A percentile compares a stretch with the other conserved stretches of the same genome.
Conservation (phyloP, 2,329 filamentous ascomycete genomes). For the Neobulgaria alba region DNA sequence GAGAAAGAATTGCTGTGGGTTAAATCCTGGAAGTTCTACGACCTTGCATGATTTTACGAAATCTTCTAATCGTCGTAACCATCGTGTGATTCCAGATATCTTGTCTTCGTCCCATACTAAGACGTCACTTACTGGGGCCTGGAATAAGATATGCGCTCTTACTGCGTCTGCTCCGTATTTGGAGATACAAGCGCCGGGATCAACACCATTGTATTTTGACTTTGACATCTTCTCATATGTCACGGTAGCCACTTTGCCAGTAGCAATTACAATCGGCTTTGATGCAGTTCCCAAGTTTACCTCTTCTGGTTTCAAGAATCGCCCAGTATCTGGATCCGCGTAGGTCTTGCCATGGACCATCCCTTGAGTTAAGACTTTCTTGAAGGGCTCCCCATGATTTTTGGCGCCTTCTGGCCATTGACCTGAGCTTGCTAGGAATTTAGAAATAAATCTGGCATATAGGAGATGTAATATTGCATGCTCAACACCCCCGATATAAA, state of each 20-base stretch:
- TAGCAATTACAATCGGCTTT: slow-evolving; percentile 52
- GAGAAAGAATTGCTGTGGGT: not conserved
- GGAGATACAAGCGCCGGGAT: slow-evolving; percentile 63
- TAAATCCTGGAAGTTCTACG: no score
- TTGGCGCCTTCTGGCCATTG: slow-evolving; percentile 37
- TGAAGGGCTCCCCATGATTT: slow-evolving; percentile 64
- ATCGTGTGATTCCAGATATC: slow-evolving; percentile 72
- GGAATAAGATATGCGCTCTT: slow-evolving; percentile 80
- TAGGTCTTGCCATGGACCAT: slow-evolving; percentile 91
- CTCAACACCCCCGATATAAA: slow-evolving; percentile 86
- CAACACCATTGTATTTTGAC: slow-evolving; percentile 86
- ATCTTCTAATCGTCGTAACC: slow-evolving; percentile 56
- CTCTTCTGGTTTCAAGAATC: slow-evolving; percentile 69
- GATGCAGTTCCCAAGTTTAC: slow-evolving; percentile 52
- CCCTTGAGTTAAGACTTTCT: slow-evolving; percentile 74
- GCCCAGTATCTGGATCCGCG: slow-evolving; percentile 63
- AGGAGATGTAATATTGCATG: slow-evolving; percentile 86
- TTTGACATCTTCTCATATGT: slow-evolving; percentile 92
- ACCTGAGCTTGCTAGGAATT: slow-evolving; percentile 59
- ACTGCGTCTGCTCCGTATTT: slow-evolving; percentile 77
- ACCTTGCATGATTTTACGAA: no score
- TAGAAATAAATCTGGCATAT: slow-evolving; percentile 85
- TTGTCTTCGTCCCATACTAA: slow-evolving; percentile 83
- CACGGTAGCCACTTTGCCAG: slow-evolving; percentile 48
- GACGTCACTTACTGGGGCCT: slow-evolving; percentile 74